Percentiles rank a stretch among this genome's conserved stretches.
Conservation (phyloP, 2,329 filamentous ascomycete species). For the Cryphonectria carpinicola region DNA sequence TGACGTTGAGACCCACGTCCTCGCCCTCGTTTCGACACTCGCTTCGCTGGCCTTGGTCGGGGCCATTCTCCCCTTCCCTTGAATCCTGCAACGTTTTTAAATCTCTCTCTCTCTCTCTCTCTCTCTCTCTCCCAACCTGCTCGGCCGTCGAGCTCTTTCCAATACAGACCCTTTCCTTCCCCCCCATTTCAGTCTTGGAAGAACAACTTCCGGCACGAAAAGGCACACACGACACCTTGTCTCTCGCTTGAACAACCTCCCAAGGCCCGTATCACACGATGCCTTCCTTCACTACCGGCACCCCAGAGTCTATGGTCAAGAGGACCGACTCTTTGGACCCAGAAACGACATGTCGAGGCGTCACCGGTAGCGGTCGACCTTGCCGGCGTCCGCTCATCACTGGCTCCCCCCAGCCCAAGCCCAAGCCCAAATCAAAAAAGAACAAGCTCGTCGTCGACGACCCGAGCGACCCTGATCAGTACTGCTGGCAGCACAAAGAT, state of each 20-base stretch:
- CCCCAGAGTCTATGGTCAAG: slow-evolving; percentile 78
- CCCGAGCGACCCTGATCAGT: slow-evolving; percentile 64
- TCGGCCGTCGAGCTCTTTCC: neutral
- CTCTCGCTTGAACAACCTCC: slow-evolving; percentile 5
- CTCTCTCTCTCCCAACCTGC: slow-evolving; percentile 2
- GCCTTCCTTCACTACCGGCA: slow-evolving; percentile 71
- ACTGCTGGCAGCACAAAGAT: slow-evolving; percentile 95
- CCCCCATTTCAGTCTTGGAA: neutral
- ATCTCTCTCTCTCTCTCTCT: slow-evolving; percentile 11
- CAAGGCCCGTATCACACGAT: slow-evolving; percentile 44
- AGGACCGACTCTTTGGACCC: slow-evolving; percentile 87
- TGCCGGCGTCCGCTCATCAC: slow-evolving; percentile 73
- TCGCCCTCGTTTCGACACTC: slow-evolving; percentile 6
- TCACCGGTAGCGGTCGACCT: slow-evolving; percentile 80
- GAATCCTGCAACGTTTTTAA: slow-evolving; percentile 7
- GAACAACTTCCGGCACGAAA: neutral
- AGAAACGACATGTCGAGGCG: slow-evolving; percentile 81
- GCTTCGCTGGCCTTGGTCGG: slow-evolving; percentile 24
- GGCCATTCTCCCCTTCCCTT: slow-evolving; percentile 8
- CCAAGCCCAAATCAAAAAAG: slow-evolving; percentile 38
- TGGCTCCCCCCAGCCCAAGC: slow-evolving; percentile 42
- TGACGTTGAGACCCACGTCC: slow-evolving; percentile 28
- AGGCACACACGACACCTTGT: slow-evolving; percentile 14
- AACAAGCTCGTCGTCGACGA: slow-evolving; percentile 47
- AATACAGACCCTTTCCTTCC: neutral